Evolutionary conservation across 1,284 basidiomycete species (phyloP).

Genomic region (Athelia psychrophila): DNA sequence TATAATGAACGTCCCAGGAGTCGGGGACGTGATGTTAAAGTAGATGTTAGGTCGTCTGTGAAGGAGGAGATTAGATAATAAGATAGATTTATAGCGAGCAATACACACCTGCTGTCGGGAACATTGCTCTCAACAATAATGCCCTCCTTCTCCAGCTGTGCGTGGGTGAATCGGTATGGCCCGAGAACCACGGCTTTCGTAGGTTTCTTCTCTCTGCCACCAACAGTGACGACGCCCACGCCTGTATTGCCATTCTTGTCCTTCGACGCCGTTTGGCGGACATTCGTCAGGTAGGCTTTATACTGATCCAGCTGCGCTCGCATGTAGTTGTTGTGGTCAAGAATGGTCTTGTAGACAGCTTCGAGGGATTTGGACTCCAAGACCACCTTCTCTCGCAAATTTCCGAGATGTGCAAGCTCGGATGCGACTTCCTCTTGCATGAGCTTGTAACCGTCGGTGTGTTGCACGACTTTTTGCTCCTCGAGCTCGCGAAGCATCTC

Average conservation of each 20-base stretch:
- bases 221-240: constrained; percentile 94
- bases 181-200: constrained; percentile 85
- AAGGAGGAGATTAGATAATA: constrained; percentile 3
- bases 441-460: constrained; percentile 81
- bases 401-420: constrained; percentile 95
- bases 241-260: constrained; percentile 82
- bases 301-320: constrained; percentile 97
- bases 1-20: constrained; percentile 98
- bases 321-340: constrained; percentile 98
- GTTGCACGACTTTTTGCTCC: constrained; percentile 85
- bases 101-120: constrained; percentile 87
- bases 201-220: constrained; percentile 96
- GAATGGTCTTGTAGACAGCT: constrained; percentile 97
- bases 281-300: constrained; percentile 98
- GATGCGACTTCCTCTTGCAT: constrained; percentile 97
- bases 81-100: not conserved
- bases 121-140: constrained; percentile 99
- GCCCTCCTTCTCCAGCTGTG: constrained; percentile 98
- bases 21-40: constrained; percentile 97
- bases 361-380: constrained; percentile 92
- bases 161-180: constrained; percentile 96
- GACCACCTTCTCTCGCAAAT: constrained; percentile 93
- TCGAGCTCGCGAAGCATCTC: constrained; percentile 97
- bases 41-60: constrained; percentile 92
- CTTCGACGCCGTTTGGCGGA: constrained; percentile 85